Conservation (phyloP, 2,329 filamentous ascomycete genomes). For the Podosphaera aphanis region DNA sequence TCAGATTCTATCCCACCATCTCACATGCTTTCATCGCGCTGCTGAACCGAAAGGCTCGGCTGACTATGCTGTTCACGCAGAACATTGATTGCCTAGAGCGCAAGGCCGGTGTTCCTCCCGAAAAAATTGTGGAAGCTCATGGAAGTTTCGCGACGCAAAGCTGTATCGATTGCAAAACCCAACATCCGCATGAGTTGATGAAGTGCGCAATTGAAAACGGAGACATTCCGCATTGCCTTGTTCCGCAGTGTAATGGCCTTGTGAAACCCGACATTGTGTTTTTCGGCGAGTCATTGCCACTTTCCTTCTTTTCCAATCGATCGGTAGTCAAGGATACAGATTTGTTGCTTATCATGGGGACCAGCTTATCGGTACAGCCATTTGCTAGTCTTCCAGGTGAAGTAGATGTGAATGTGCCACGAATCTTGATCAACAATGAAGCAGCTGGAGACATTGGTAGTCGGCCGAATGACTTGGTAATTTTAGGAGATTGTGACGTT, state of each 20-base stretch:
- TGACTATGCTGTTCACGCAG: conserved; percentile 81
- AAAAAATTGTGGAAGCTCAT: conserved; percentile 78
- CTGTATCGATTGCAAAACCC: conserved; percentile 65
- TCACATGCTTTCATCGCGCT: conserved; percentile 75
- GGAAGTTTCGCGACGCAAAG: conserved; percentile 80
- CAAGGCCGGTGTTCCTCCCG: conserved; percentile 55
- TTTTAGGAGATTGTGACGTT: conserved; percentile 62
- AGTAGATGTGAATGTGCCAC: conserved; percentile 37
- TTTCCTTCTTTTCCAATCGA: conserved; percentile 36
- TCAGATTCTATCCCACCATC: conserved; percentile 68
- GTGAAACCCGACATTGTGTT: conserved; percentile 69
- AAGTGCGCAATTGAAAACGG: conserved; percentile 39
- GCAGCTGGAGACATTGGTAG: conserved; percentile 56
- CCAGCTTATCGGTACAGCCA: conserved; percentile 53
- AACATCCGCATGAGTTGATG: conserved; percentile 56
- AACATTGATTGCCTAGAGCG: conserved; percentile 95
- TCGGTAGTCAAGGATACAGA: conserved; percentile 39
- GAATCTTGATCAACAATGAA: conserved; percentile 74
- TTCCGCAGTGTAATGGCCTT: conserved; percentile 41
- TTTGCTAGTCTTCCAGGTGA: conserved; percentile 61
- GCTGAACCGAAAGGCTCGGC: conserved; percentile 51
- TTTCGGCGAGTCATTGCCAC: conserved; percentile 52
- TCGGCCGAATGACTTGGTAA: conserved; percentile 60
- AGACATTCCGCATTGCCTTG: conserved; percentile 45
- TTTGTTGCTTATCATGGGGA: conserved; percentile 67